These are phyloP conservation scores for Pisolithus thermaeus DNA, from an alignment of 1,284 basidiomycete genomes.

Conservation along the genomic window DNA sequence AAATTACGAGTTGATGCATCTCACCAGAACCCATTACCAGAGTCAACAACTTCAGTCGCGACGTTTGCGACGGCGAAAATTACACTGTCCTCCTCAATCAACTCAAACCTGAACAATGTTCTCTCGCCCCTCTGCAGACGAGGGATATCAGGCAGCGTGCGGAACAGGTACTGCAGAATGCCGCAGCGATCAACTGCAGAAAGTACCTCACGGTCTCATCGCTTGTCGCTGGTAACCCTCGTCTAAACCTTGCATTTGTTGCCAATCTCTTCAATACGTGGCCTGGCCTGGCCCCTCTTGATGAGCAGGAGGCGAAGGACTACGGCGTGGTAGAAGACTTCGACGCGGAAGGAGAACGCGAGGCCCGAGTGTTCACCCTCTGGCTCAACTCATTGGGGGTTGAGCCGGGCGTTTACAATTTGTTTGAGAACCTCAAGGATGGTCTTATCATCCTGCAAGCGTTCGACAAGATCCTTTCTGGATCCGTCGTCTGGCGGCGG, in stretches of 20 bases:
- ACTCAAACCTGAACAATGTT: conserved; percentile 90
- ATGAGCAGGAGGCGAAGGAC: conserved; percentile 82
- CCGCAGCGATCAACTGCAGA: conserved; percentile 89
- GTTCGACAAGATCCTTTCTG: conserved; percentile 93
- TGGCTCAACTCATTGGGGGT: conserved; percentile 98
- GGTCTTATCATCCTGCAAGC: conserved; percentile 90
- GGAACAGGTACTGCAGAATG: conserved; percentile 91
- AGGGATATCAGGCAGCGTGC: conserved; percentile 78
- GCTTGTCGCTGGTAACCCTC: conserved; percentile 93
- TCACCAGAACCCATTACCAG: conserved; percentile 34
- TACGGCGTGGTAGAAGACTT: conserved; percentile 93
- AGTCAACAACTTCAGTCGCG: conserved; percentile 96
- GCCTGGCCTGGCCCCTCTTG: conserved; percentile 88
- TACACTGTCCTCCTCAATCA: conserved; percentile 95
- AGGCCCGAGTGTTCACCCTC: conserved; percentile 95
- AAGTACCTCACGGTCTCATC: conserved; percentile 94
- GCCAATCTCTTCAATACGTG: conserved; percentile 98
- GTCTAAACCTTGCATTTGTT: conserved; percentile 96
- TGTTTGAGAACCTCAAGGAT: conserved; percentile 95
- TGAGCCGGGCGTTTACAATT: conserved; percentile 92
- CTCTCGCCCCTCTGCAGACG: conserved; percentile 88
- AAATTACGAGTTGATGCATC: background rate
- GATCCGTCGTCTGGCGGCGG: conserved; percentile 89
- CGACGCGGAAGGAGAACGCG: conserved; percentile 96
- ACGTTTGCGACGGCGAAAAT: conserved; percentile 94